Percentiles rank a stretch among this genome's conserved stretches.
These are phyloP conservation scores for Taxawa tesnikishii DNA, from an alignment of 2,329 filamentous ascomycete species.

Conservation along the genomic window DNA sequence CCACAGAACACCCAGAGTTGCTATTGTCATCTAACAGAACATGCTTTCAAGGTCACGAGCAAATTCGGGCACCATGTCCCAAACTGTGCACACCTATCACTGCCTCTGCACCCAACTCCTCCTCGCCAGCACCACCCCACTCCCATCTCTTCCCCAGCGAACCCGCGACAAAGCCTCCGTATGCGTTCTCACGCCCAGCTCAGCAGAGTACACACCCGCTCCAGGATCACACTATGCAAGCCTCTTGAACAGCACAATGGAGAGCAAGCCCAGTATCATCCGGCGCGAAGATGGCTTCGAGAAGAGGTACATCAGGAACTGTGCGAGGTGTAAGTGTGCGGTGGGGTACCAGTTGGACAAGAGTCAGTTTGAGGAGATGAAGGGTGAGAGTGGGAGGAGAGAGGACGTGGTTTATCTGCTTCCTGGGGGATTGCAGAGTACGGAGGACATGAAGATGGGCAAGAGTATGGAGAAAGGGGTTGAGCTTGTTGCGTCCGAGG, in stretches of 20 bases:
- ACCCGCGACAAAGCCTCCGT: conserved; percentile 43
- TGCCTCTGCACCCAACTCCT: conserved; percentile 57
- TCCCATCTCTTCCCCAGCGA: conserved; percentile 42
- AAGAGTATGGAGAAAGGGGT: conserved; percentile 16
- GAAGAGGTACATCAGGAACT: conserved; percentile 48
- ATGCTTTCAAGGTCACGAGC: too few relatives aligned
- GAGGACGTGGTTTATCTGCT: conserved; percentile 47
- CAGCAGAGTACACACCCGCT: conserved; percentile 1
- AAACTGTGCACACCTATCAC: conserved; percentile 43
- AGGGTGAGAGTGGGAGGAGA: conserved; percentile 19
- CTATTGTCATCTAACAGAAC: too few relatives aligned
- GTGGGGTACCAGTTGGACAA: conserved; percentile 51
- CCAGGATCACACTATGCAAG: conserved; percentile 31
- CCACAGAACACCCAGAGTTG: too few relatives aligned
- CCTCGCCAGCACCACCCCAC: conserved; percentile 43
- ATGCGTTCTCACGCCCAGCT: conserved; percentile 32
- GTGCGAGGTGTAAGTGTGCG: conserved; percentile 47
- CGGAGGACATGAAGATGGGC: conserved; percentile 39
- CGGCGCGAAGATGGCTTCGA: conserved; percentile 48
- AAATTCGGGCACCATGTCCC: too few relatives aligned
- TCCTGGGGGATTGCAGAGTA: conserved; percentile 46
- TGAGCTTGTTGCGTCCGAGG: conserved; percentile 4
- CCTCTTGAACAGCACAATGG: conserved; percentile 35
- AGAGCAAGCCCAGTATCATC: conserved; percentile 27
- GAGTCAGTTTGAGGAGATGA: conserved; percentile 30